Evolutionary conservation across 192 early-diverging fungal species (phyloP).

Genomic region (Chytriomyces sp.): DNA sequence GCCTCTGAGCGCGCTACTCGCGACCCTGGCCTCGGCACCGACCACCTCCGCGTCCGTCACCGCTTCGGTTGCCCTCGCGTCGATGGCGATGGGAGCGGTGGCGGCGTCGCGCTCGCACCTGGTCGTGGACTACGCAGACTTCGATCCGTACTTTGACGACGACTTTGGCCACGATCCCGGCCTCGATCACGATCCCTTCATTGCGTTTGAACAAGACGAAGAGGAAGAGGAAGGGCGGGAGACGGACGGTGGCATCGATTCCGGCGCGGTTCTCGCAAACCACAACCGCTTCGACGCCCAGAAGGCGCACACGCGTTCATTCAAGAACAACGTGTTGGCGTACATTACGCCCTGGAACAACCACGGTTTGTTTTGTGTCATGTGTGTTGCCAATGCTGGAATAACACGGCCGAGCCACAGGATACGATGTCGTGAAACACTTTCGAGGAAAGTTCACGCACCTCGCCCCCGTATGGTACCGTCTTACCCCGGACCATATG

Average conservation of each 20-base stretch:
- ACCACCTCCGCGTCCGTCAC: too few species aligned
- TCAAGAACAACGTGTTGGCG: conserved; percentile 5
- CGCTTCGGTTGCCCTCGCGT: too few species aligned
- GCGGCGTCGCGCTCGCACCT: too few species aligned
- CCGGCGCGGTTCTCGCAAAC: neutral
- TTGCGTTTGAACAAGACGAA: neutral
- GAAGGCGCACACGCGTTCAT: neutral
- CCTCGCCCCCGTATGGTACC: conserved; percentile 35
- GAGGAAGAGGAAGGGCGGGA: neutral
- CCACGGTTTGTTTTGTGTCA: too few species aligned
- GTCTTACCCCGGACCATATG: conserved; percentile 3
- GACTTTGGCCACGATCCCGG: neutral
- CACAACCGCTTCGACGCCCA: neutral
- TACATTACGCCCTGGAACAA: conserved; percentile 41
- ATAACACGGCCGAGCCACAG: neutral
- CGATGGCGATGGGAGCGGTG: too few species aligned
- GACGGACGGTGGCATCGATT: neutral
- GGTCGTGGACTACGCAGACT: too few species aligned
- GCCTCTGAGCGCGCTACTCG: too few species aligned
- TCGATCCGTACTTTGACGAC: neutral
- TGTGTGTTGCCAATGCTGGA: neutral
- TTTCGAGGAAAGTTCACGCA: conserved; percentile 39
- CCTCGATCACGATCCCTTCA: neutral
- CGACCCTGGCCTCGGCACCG: too few species aligned
- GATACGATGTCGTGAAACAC: conserved; percentile 35